Conservation (phyloP, 331 rosid species). For the Telfairia occidentalis region DNA sequence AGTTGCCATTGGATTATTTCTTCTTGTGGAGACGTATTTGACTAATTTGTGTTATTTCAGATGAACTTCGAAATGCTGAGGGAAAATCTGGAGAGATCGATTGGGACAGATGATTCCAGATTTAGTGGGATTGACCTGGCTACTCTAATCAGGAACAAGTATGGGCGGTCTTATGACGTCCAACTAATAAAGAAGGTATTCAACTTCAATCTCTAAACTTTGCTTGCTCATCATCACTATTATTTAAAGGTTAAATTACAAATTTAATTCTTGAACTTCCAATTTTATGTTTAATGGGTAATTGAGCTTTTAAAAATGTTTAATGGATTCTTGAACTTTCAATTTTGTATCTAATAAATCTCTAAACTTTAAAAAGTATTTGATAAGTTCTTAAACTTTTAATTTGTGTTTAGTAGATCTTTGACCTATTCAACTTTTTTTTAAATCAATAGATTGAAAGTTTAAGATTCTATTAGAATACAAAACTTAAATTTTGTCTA, state of each 20-base stretch:
- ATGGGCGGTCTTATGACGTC: constrained; percentile 90
- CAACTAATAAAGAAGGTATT: constrained; percentile 82
- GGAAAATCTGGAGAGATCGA: constrained; percentile 70
- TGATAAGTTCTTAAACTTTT: too few relatives aligned
- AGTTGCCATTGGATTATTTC: not conserved
- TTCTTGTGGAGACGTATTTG: constrained; percentile 6
- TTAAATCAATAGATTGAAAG: too few relatives aligned
- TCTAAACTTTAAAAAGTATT: not conserved
- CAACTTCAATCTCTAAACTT: not conserved
- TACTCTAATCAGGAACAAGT: constrained; percentile 81
- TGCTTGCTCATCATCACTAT: not conserved
- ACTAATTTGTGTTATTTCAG: constrained; percentile 26
- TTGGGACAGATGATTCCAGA: constrained; percentile 71
- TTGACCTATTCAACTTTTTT: too few relatives aligned
- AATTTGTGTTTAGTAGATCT: too few relatives aligned
- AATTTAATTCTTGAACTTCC: too few relatives aligned
- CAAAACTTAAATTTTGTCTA: too few relatives aligned
- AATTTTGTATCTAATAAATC: not conserved
- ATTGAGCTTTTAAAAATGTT: too few relatives aligned
- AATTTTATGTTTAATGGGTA: too few relatives aligned
- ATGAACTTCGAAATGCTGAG: constrained; percentile 47
- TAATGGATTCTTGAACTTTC: too few relatives aligned
- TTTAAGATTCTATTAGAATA: too few relatives aligned
- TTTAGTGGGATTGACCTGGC: constrained; percentile 93
- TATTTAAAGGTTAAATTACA: not conserved